Base-by-base conservation (phyloP, 176 grass and related monocot species). In the Hsuehochloa calcarea region DNA sequence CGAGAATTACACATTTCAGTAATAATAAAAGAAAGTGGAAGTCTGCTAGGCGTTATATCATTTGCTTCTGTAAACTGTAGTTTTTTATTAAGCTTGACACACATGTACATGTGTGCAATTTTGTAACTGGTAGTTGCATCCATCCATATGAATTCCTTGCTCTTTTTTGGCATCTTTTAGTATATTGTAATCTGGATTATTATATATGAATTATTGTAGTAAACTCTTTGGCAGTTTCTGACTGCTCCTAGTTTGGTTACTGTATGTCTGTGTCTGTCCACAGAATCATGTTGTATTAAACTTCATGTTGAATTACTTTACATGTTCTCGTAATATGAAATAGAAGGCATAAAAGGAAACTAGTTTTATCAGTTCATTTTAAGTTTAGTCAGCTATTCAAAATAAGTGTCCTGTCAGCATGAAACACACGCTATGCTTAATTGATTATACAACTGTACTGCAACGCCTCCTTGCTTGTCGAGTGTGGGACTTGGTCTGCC, bases 181-280 rank as follows among this genome's bases (percentile, higher is more conserved):
- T 43, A 43, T 45, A 68, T 58, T 54, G 37, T 65, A 56, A 59
- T 69, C 35, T 43, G 63, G 38, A 78, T 58, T 17, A 77, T 68
- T 31, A 11, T 78, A 14, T 40, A 68, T 77, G 72, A 68, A 35
- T 85, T 38, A 55, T 45, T 68, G 34, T 85, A 27, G 35, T 54
- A 64, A 23, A 20, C 40, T 54, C 23, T 47, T 55, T 78, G 37
- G n/a, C 37, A 25, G 14, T 78, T 43, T 78, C 8, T 78, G 17
- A 15, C 23, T 35, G 17, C 50, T 56, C 11, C 51, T 78, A 34
- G n/a, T 78, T 78, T 54, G 16, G 50, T 41, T 46, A 47, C 16
- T 20, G 5, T 64, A 64, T 0, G 5, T 64, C 61, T 64, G 5
- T 64, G 27, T 64, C 27, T 64, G 27, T 64, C 27, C 14, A 15